Evolutionary conservation across 2,329 filamentous ascomycete species (phyloP), one percentile per base, ranked within the genome.

Genomic region (Parafenestella ontariensis): DNA sequence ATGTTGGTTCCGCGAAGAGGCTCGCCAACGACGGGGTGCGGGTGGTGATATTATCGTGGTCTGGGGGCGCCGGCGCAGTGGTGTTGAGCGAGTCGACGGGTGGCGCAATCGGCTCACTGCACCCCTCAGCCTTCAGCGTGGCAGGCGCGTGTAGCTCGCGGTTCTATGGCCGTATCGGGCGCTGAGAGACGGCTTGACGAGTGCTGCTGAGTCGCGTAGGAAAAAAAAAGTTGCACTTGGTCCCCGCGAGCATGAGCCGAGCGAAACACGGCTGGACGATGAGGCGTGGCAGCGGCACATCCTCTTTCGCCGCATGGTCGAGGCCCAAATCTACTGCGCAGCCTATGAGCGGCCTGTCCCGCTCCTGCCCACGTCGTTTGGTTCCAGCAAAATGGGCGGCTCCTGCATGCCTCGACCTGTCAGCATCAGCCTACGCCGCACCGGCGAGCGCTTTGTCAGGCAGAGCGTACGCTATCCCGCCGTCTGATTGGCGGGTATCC

Each of bases 41-140:
- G 31, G 44, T 37, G 50, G 18, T 31, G 37, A 50, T 44, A 39
- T 51, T 48, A 46, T 55, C 42, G 58, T 58, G 50, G 56, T 34
- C 48, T 45, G 43, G 41, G 42, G 39, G 18, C 41, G 33, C 17
- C 40, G 21, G 46, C 51, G 58, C 45, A 48, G 33, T 56, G 58
- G 58, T 65, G 58, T 59, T 58, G 64, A 62, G 58, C 63, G 44
- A 49, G 37, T 31, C 46, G 40, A 56, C 54, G 60, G 54, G 60
- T 60, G 59, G 60, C 56, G 54, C 42, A 50, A 45, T 46, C 44
- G 55, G 41, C 49, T 6, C 45, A 26, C 23, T 41, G 50, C 39
- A 41, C 37, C 44, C 45, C 39, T 37, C 45, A 44, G 51, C 46
- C 46, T n/a, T 34, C 26, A 34, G 36, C 34, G 46, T 28, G 17